phyloP scores from a whole-genome alignment of 495 filamentous ascomycete species.

The Tuber magnatum region DNA sequence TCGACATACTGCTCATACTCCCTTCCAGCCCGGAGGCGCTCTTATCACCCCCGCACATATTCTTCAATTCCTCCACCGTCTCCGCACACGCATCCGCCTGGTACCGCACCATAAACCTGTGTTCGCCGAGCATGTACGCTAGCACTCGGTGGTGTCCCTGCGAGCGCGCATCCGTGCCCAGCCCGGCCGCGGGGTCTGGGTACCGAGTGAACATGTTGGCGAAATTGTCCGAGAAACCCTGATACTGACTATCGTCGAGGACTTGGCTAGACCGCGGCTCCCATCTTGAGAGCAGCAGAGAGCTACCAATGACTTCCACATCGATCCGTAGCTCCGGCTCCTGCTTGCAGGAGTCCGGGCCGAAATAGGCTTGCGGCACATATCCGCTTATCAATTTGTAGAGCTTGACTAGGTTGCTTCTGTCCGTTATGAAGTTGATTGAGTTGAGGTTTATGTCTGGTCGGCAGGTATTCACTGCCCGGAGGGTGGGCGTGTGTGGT shows the following conservation, averaged over 20 bases:
- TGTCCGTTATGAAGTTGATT: slow-evolving; percentile 25
- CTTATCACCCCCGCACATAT: neutral
- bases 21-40: neutral
- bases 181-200: slow-evolving; percentile 21
- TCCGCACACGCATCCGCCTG: slow-evolving; percentile 21
- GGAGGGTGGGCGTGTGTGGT: slow-evolving; percentile 24
- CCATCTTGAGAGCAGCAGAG: slow-evolving; percentile 27
- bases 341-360: neutral
- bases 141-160: slow-evolving; percentile 28
- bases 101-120: slow-evolving; percentile 24
- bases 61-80: neutral
- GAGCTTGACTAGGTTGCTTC: slow-evolving; percentile 26
- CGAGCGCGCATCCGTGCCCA: slow-evolving; percentile 25
- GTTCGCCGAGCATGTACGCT: slow-evolving; percentile 22
- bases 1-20: neutral
- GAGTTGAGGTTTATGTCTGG: slow-evolving; percentile 24
- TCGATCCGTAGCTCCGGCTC: slow-evolving; percentile 19
- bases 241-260: slow-evolving; percentile 5
- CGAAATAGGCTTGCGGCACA: neutral
- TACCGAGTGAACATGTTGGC: slow-evolving; percentile 20
- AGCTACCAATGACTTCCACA: slow-evolving; percentile 22
- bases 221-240: slow-evolving; percentile 30
- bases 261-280: slow-evolving; percentile 22
- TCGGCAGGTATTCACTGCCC: slow-evolving; percentile 21
- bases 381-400: slow-evolving; percentile 24